Conservation (phyloP, 176 grass and related monocot genomes). For the Rhynchospora tenuis region DNA sequence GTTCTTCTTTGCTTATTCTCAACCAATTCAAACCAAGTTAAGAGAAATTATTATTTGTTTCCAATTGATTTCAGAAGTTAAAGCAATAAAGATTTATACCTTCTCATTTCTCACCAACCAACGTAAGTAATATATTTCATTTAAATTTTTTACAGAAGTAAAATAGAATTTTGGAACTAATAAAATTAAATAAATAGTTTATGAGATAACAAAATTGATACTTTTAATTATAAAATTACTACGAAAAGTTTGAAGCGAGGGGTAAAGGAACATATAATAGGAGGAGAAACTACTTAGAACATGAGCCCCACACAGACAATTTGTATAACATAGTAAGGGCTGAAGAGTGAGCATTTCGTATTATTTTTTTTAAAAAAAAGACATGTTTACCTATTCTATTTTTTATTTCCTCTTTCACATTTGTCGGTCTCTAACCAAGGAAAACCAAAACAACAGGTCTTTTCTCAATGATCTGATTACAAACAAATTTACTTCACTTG, state of each 20-base stretch:
- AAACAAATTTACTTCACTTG: not conserved
- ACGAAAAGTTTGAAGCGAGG: not conserved
- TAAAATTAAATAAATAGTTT: not conserved
- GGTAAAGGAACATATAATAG: not conserved
- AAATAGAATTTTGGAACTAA: not conserved
- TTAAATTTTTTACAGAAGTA: not conserved
- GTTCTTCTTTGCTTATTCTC: too few relatives aligned
- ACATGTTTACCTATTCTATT: not conserved
- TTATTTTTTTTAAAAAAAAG: not conserved
- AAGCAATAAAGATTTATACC: too few relatives aligned
- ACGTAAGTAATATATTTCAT: not conserved
- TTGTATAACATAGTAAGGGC: not conserved
- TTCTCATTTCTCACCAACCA: not conserved
- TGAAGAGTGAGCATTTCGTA: not conserved
- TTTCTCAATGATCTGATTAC: not conserved
- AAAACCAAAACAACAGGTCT: not conserved
- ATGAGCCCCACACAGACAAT: not conserved
- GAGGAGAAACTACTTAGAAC: not conserved
- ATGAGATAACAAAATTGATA: too few relatives aligned
- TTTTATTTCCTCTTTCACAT: not conserved
- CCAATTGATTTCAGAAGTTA: not conserved
- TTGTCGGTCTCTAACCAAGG: not conserved
- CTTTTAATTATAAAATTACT: not conserved
- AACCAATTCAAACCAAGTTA: too few relatives aligned
- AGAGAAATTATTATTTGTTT: too few relatives aligned